A percentile compares a stretch with the other conserved stretches of the same genome.
These are phyloP conservation scores for Candida peoriensis DNA, from an alignment of 805 yeast species.

Conservation along the genomic window DNA sequence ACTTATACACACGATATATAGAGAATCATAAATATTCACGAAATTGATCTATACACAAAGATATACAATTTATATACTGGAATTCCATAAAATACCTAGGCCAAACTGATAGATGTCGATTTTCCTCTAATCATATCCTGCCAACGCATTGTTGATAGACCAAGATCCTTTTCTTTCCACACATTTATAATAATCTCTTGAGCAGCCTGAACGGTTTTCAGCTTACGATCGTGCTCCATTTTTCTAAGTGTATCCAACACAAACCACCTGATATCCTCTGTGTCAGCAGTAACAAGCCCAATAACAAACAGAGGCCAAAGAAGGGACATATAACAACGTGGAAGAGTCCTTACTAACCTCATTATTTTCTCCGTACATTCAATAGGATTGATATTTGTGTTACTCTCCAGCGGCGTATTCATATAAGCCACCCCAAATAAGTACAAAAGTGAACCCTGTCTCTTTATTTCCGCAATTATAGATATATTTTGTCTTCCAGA, in stretches of 20 bases:
- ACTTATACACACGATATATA: no score
- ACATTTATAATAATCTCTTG: slow-evolving; percentile 29
- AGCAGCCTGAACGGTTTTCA: slow-evolving; percentile 35
- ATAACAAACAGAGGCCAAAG: slow-evolving; percentile 38
- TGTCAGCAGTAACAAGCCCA: slow-evolving; percentile 29
- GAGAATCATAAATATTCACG: no score
- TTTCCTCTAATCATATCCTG: slow-evolving; percentile 32
- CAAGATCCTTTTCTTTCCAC: slow-evolving; percentile 38
- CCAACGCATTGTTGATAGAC: slow-evolving; percentile 27
- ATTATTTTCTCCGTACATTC: slow-evolving; percentile 21
- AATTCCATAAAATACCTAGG: no score
- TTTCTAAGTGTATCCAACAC: slow-evolving; percentile 29
- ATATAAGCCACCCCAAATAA: slow-evolving; percentile 32
- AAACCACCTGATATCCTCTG: slow-evolving; percentile 35
- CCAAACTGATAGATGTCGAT: slow-evolving; percentile 34
- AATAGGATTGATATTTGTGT: slow-evolving; percentile 14
- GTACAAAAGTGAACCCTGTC: slow-evolving; percentile 30
- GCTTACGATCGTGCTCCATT: slow-evolving; percentile 33
- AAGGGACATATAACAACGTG: slow-evolving; percentile 31
- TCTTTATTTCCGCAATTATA: slow-evolving; percentile 34
- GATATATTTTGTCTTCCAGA: slow-evolving; percentile 19
- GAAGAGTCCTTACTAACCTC: slow-evolving; percentile 20
- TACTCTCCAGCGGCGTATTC: slow-evolving; percentile 9
- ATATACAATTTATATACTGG: no score
- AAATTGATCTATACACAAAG: no score